phyloP scores from a whole-genome alignment of 2,329 filamentous ascomycete genomes.

The Huntiella savannae region DNA sequence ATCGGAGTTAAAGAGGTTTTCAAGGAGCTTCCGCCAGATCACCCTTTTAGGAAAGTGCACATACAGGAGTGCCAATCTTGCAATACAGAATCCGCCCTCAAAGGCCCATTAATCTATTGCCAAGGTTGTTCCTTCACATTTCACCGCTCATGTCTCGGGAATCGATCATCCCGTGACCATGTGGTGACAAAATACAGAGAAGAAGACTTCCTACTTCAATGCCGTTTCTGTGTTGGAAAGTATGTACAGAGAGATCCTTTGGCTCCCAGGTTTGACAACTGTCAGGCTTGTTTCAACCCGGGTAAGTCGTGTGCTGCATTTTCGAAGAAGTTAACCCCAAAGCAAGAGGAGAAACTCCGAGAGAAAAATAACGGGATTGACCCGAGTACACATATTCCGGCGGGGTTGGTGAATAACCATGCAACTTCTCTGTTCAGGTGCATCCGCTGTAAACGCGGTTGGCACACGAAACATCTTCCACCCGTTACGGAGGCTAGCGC shows the following conservation, averaged over 20 bases:
- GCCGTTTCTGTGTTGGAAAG: constrained; percentile 59
- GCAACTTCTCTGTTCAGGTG: constrained; percentile 73
- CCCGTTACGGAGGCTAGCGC: constrained; percentile 27
- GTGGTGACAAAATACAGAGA: constrained; percentile 67
- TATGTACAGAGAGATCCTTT: constrained; percentile 45
- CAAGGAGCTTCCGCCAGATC: constrained; percentile 32
- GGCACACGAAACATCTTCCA: constrained; percentile 70
- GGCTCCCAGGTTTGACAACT: constrained; percentile 52
- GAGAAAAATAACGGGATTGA: constrained; percentile 63
- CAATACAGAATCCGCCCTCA: constrained; percentile 30
- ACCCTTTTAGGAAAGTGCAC: constrained; percentile 48
- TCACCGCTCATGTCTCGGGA: constrained; percentile 67
- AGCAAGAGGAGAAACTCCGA: constrained; percentile 68
- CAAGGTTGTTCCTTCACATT: constrained; percentile 78
- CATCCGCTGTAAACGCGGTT: constrained; percentile 52
- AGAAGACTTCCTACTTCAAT: constrained; percentile 72
- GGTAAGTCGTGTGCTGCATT: constrained; percentile 60
- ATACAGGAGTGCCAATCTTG: constrained; percentile 56
- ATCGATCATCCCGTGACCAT: constrained; percentile 59
- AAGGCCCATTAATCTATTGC: constrained; percentile 62
- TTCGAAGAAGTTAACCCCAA: constrained; percentile 48
- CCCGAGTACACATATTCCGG: constrained; percentile 44
- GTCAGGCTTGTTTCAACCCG: constrained; percentile 46
- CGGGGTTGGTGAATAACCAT: constrained; percentile 50
- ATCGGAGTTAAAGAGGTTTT: constrained; percentile 58